A percentile compares a stretch with the other conserved stretches of the same genome.
Evolutionary conservation across 345 rosid genomes (phyloP).

Genomic region (Arabidopsis arenosa): DNA sequence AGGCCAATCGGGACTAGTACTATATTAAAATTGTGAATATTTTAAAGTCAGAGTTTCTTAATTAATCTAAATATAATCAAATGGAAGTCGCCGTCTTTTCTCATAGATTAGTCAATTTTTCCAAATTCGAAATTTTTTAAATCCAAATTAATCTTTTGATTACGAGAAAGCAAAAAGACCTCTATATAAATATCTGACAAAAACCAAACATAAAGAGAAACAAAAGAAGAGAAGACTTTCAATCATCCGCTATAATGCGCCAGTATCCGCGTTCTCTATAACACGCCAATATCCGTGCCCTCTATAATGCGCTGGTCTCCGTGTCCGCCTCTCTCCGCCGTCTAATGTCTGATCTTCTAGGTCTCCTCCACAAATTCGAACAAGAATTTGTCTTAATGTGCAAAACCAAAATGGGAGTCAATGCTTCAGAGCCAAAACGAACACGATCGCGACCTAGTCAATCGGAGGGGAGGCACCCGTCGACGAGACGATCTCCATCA

Average conservation of each 20-base stretch:
- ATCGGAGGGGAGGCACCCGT: constrained; percentile 39
- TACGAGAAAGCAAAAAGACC: neutral
- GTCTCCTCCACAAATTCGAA: neutral
- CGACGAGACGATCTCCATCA: constrained; percentile 17
- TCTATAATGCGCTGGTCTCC: neutral
- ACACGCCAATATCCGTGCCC: neutral
- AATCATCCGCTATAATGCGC: constrained; percentile 25
- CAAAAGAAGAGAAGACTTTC: neutral
- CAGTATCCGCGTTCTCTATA: neutral
- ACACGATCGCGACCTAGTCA: constrained; percentile 42
- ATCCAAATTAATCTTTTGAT: neutral
- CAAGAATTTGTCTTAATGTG: constrained; percentile 49
- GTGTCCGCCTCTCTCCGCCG: neutral
- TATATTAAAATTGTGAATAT: neutral
- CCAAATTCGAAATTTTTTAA: neutral
- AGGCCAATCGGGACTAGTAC: neutral
- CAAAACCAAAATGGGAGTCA: constrained; percentile 63
- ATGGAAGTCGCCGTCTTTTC: neutral
- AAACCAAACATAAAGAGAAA: neutral
- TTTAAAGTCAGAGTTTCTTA: neutral
- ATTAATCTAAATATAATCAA: no score
- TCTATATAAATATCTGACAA: constrained; percentile 13
- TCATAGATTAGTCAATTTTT: neutral
- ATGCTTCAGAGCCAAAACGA: constrained; percentile 52
- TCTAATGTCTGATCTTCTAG: neutral